A percentile compares a stretch with the other conserved stretches of the same genome.
Conservation (phyloP, 2,329 filamentous ascomycete genomes). For the Penicillium sp. region DNA sequence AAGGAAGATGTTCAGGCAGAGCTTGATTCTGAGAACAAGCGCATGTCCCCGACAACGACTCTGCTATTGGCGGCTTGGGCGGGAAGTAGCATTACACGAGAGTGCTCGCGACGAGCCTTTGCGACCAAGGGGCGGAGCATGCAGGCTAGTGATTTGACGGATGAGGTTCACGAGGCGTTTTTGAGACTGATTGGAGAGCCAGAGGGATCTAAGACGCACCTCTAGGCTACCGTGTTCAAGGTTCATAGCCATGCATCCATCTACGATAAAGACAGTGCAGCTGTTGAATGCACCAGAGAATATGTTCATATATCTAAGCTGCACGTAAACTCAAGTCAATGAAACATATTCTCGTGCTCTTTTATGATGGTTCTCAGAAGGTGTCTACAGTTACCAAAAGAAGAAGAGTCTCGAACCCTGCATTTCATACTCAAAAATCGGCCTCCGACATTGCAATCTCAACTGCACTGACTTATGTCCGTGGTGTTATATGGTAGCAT, state of each 20-base stretch:
- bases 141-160: slow-evolving; percentile 90
- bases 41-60: slow-evolving; percentile 60
- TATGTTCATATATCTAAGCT: not conserved
- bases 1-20: slow-evolving; percentile 45
- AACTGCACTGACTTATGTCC: not conserved
- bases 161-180: slow-evolving; percentile 83
- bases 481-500: not conserved
- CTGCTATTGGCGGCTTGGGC: slow-evolving; percentile 80
- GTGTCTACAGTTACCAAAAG: not conserved
- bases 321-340: not conserved
- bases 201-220: slow-evolving; percentile 44
- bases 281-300: not conserved
- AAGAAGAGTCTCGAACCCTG: not conserved
- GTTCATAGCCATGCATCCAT: not conserved
- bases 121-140: slow-evolving; percentile 79
- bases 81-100: slow-evolving; percentile 82
- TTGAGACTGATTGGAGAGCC: slow-evolving; percentile 74
- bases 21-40: slow-evolving; percentile 48
- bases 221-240: slow-evolving; percentile 24
- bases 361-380: not conserved
- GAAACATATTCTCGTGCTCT: not conserved
- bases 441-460: not conserved
- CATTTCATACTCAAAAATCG: not conserved
- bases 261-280: not conserved
- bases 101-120: slow-evolving; percentile 86